Conservation (phyloP, 305 asterid genomes). For the Solanum hybrid region DNA sequence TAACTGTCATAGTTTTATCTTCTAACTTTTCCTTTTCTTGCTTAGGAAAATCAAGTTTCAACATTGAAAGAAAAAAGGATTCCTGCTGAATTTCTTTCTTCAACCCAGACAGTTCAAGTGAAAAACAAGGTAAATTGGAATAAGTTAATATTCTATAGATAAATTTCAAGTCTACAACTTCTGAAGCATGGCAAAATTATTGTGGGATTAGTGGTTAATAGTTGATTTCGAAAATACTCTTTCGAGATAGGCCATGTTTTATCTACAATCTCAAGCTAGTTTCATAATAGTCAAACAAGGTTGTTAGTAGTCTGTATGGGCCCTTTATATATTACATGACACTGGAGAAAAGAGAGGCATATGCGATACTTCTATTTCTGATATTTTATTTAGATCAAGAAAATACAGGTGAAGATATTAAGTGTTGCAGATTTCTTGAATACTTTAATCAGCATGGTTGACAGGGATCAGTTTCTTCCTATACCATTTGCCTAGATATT, state of each 20-base stretch:
- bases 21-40: conserved; percentile 2
- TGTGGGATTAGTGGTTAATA: not conserved
- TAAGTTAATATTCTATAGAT: not conserved
- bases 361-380: not conserved
- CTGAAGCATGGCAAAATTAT: not conserved
- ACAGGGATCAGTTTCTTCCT: not conserved
- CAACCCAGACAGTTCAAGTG: conserved; percentile 61
- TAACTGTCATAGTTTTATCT: not conserved
- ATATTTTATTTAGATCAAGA: not conserved
- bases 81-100: conserved; percentile 88
- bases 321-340: not conserved
- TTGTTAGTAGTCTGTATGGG: not conserved
- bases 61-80: conserved; percentile 75
- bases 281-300: not conserved
- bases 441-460: not conserved
- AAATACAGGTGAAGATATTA: not conserved
- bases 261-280: not conserved
- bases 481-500: not conserved
- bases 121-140: conserved; percentile 53
- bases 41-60: conserved; percentile 86
- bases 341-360: not conserved
- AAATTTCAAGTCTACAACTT: not conserved
- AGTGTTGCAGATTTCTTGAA: not conserved
- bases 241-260: not conserved
- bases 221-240: not conserved